Conservation (phyloP, 2,329 filamentous ascomycete species). For the Cryphonectria naterciae region DNA sequence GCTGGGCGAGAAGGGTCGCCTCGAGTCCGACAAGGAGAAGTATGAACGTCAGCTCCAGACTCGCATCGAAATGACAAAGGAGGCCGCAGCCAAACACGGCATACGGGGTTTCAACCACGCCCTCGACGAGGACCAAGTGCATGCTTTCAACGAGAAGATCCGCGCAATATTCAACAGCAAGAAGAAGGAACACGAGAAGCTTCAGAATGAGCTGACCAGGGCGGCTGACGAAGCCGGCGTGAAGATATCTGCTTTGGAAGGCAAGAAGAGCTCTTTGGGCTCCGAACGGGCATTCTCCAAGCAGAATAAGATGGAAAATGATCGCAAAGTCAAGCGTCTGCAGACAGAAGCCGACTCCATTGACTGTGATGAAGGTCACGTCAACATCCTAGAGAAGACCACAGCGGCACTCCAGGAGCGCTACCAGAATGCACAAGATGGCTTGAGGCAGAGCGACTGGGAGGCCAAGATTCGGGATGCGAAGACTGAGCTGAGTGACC, state of each 20-base stretch:
- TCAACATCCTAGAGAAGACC: conserved; percentile 75
- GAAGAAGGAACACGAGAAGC: conserved; percentile 74
- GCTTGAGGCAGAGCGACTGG: conserved; percentile 66
- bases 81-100: conserved; percentile 74
- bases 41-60: conserved; percentile 78
- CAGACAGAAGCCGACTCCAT: conserved; percentile 75
- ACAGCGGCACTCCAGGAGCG: conserved; percentile 69
- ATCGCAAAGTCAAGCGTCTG: conserved; percentile 67
- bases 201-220: conserved; percentile 73
- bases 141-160: conserved; percentile 77
- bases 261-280: conserved; percentile 70
- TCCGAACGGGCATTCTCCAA: conserved; percentile 77
- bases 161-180: conserved; percentile 77
- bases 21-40: conserved; percentile 83
- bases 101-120: conserved; percentile 86
- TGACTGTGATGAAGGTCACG: conserved; percentile 81
- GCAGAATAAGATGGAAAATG: conserved; percentile 73
- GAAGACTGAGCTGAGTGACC: conserved; percentile 65
- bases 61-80: conserved; percentile 75
- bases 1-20: conserved; percentile 71
- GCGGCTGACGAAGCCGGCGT: conserved; percentile 75
- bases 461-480: conserved; percentile 71
- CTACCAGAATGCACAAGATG: conserved; percentile 65
- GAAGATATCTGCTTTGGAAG: conserved; percentile 73
- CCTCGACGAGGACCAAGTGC: conserved; percentile 72